Evolutionary conservation across 2,329 filamentous ascomycete species (phyloP), one percentile per base, ranked within the genome.

Genomic region (Trichoderma oligosporum): DNA sequence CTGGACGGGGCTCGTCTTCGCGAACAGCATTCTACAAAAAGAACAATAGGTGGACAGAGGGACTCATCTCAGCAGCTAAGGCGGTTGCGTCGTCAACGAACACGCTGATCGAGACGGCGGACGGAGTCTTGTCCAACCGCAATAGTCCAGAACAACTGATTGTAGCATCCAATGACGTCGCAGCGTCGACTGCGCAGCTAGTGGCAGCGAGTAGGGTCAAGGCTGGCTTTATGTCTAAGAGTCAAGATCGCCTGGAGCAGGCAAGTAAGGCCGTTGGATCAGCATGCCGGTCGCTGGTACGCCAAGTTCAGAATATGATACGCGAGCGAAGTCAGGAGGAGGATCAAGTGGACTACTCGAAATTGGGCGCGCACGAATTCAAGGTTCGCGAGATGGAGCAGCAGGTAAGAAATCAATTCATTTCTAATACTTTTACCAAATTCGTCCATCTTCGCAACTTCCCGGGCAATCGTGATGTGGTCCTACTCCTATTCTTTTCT

Each of bases 371-470:
- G 29, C 93, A 97, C 74, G 94, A 99, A 76, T 97, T 99, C 80
- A 99, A 99, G 82, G 91, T 97, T 51, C 83, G 88, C 66, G 92
- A 99, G 77, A 99, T 99, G 94, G 94, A 99, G 77, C 94, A 99
- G 71, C 94, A 99, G 89, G 92, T 96, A 80, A 69, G 73, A 68
- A 8, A 16, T 24, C 36, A 29, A 25, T 42, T 12, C n/a, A n/a
- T n/a, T n/a, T n/a, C n/a, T n/a, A n/a, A n/a, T n/a, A n/a, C n/a
- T n/a, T n/a, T n/a, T n/a, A n/a, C n/a, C n/a, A n/a, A n/a, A n/a
- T n/a, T n/a, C n/a, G n/a, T n/a, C n/a, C n/a, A n/a, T n/a, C n/a
- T n/a, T n/a, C n/a, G n/a, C n/a, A n/a, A n/a, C n/a, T n/a, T n/a
- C n/a, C n/a, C n/a, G n/a, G n/a, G n/a, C n/a, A n/a, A n/a, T n/a